These are phyloP conservation scores for Cyclotella sp. DNA, from an alignment of 108 stramenopile genomes.

Conservation along the genomic window DNA sequence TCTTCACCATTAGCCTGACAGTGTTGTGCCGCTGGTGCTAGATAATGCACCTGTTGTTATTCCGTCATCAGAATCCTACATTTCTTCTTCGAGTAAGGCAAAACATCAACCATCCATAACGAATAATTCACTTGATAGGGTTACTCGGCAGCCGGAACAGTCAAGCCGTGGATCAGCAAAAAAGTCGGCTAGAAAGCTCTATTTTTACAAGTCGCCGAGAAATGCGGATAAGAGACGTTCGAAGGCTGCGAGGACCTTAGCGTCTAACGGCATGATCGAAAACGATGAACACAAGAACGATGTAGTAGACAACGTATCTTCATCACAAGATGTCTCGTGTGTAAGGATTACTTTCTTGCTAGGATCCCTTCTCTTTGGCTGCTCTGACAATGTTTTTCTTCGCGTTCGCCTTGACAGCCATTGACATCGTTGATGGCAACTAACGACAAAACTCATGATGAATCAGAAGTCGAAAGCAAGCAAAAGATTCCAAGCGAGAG, in stretches of 20 bases:
- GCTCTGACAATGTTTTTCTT: too few relatives aligned
- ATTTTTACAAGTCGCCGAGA: conserved; percentile 11
- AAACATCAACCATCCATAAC: background rate
- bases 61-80: background rate
- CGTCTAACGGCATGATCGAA: background rate
- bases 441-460: too few relatives aligned
- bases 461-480: too few relatives aligned
- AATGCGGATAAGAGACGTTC: background rate
- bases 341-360: too few relatives aligned
- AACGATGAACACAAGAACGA: background rate
- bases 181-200: conserved; percentile 1
- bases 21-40: background rate
- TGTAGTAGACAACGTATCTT: too few relatives aligned
- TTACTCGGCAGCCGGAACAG: background rate
- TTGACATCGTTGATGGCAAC: too few relatives aligned
- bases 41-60: background rate
- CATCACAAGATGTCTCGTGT: too few relatives aligned
- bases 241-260: background rate
- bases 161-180: background rate
- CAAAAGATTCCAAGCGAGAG: too few relatives aligned
- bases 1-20: background rate
- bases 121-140: background rate
- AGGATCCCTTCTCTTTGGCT: too few relatives aligned
- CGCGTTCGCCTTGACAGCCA: too few relatives aligned
- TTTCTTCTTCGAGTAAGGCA: background rate